Evolutionary conservation across 2,329 filamentous ascomycete species (phyloP).

Genomic region (Pseudogymnoascus pannorum): DNA sequence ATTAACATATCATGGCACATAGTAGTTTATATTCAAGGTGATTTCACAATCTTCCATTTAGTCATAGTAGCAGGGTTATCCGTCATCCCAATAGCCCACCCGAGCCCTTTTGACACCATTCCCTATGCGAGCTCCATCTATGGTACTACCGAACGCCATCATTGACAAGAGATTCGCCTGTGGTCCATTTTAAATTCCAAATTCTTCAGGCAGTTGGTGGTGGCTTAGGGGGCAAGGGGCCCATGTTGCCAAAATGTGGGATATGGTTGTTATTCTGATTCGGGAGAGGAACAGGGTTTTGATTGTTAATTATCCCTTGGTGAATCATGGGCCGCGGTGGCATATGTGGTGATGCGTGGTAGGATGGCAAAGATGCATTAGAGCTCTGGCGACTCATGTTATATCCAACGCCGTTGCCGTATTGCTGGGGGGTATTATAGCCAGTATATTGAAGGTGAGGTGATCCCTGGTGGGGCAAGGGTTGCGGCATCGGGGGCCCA

Average conservation of each 20-base stretch:
- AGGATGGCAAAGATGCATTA: slow-evolving; percentile 30
- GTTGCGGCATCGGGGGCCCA: slow-evolving; percentile 39
- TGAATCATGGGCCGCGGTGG: slow-evolving; percentile 29
- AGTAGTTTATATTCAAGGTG: not conserved
- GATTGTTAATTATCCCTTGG: slow-evolving; percentile 20
- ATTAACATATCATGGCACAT: not conserved
- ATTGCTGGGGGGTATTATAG: slow-evolving; percentile 27
- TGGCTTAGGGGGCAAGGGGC: slow-evolving; percentile 47
- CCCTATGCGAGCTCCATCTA: slow-evolving; percentile 10
- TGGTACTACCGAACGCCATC: slow-evolving; percentile 10
- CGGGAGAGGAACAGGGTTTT: not conserved
- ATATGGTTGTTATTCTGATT: slow-evolving; percentile 34
- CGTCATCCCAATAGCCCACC: slow-evolving; percentile 2
- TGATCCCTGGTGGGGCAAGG: slow-evolving; percentile 28
- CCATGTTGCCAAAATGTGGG: slow-evolving; percentile 48
- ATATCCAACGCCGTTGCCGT: slow-evolving; percentile 28
- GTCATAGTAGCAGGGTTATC: slow-evolving; percentile 7
- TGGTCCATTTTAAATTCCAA: slow-evolving; percentile 8
- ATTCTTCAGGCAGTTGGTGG: slow-evolving; percentile 34
- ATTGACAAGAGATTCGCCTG: slow-evolving; percentile 4
- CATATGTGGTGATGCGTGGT: slow-evolving; percentile 31
- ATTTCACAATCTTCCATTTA: slow-evolving; percentile 7
- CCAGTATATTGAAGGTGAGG: slow-evolving; percentile 39
- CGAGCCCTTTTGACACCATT: slow-evolving; percentile 6
- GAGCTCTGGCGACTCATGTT: slow-evolving; percentile 31